Evolutionary conservation across 192 early-diverging fungal species (phyloP).

Genomic region (Blastocladiella britannica): DNA sequence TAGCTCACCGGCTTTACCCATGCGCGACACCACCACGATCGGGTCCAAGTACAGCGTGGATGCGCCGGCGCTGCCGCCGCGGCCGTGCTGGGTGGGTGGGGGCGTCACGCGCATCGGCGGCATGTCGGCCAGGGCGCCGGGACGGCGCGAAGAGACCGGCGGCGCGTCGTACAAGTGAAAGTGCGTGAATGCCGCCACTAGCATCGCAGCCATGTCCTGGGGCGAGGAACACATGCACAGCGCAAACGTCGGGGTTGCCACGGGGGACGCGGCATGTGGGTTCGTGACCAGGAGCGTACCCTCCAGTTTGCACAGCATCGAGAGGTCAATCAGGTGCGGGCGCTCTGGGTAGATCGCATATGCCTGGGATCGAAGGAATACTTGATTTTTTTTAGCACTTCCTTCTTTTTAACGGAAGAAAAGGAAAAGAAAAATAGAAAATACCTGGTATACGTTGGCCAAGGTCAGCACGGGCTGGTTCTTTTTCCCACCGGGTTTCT

Average conservation of each 20-base stretch:
- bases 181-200: constrained; percentile 16
- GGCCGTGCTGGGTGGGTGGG: too few relatives aligned
- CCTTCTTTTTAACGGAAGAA: too few relatives aligned
- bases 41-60: too few relatives aligned
- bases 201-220: constrained; percentile 17
- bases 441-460: background rate
- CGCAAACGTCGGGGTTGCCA: constrained; percentile 4
- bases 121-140: background rate
- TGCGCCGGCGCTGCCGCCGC: too few relatives aligned
- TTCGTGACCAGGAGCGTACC: constrained; percentile 11
- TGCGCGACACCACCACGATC: too few relatives aligned
- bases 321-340: constrained; percentile 15
- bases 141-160: too few relatives aligned
- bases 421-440: too few relatives aligned
- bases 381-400: too few relatives aligned
- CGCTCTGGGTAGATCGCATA: constrained; percentile 33
- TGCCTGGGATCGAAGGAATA: too few relatives aligned
- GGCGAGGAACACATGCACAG: constrained; percentile 10
- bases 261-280: constrained; percentile 2
- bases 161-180: constrained; percentile 25
- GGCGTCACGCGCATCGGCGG: background rate
- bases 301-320: constrained; percentile 16
- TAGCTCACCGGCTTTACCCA: too few relatives aligned
- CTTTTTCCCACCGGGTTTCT: too few relatives aligned
- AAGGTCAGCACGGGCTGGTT: background rate